Base-by-base conservation (phyloP, 192 early-diverging fungal genomes). In the Backusella tuberculispora region DNA sequence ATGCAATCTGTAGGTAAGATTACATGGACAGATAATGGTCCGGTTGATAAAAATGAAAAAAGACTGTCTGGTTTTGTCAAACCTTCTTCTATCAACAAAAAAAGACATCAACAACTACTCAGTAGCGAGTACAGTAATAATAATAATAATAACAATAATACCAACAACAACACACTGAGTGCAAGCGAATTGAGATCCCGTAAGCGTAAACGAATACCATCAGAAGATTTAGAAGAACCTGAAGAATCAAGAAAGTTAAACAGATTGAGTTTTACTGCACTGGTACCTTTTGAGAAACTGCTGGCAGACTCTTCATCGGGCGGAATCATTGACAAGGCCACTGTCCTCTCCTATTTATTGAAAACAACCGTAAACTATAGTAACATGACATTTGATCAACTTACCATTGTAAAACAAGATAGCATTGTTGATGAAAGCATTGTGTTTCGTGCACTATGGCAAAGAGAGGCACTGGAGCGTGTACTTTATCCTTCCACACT, bases 341-440 rank as follows among this genome's bases (percentile, higher is more conserved):
- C 76, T 17, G 66, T 78, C 1, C 34, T 78, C 6, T 78, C 76
- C 0, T 73, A 78, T 50, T 37, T 80, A 34, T 19, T 80, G 4
- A 64, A 66, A 19, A 76, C 75, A 38, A 80, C 74, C 0, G 67
- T 80, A 7, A 80, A 64, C 21, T 80, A 76, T 26, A 80, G 79
- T 66, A 80, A 80, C 47, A 80, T 80, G 79, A 76, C 79, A 42
- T 80, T 80, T 21, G 75, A 76, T 29, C 79, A 80, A 34, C 45
- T 80, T 14, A 76, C 74, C 4, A 69, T 21, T n/a, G 79, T 80
- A 13, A 66, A 75, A 1, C 66, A 76, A 10, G 79, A 80, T 48
- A 71, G 75, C 4, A 76, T 80, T 53, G 79, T 80, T 5, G 71
- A 80, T 40, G 79, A 80, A 63, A 70, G 56, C 5, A 71, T 76